Evolutionary conservation across 2,329 filamentous ascomycete genomes (phyloP).

Genomic region (Alternaria conjuncta): DNA sequence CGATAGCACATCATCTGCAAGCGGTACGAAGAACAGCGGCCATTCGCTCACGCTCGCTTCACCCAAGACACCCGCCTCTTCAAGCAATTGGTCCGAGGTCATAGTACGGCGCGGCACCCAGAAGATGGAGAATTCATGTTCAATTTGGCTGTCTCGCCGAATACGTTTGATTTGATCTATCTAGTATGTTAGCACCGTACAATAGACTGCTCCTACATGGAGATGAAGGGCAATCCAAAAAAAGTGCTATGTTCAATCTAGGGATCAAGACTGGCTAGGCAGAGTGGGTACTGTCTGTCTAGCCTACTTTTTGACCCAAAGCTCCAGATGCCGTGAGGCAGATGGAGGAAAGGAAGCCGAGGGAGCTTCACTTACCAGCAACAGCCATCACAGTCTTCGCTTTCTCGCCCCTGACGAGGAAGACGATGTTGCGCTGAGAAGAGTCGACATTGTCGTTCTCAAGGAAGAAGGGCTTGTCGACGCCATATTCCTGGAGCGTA

Average conservation of each 20-base stretch:
- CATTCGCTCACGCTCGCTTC: constrained; percentile 90
- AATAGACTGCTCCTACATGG: constrained; percentile 35
- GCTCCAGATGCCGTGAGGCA: background rate
- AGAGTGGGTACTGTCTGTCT: constrained; percentile 61
- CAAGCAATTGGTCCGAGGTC: constrained; percentile 87
- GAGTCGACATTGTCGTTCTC: constrained; percentile 96
- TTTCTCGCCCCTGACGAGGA: constrained; percentile 89
- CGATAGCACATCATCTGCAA: constrained; percentile 90
- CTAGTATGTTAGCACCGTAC: constrained; percentile 56
- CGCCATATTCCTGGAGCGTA: constrained; percentile 93
- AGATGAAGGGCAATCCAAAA: constrained; percentile 33
- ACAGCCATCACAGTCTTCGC: constrained; percentile 82
- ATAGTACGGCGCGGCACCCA: constrained; percentile 93
- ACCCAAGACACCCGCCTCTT: constrained; percentile 90
- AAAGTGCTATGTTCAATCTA: constrained; percentile 51
- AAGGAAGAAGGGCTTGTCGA: constrained; percentile 95
- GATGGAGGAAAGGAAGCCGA: constrained; percentile 3
- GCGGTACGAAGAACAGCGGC: constrained; percentile 85
- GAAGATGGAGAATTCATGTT: constrained; percentile 96
- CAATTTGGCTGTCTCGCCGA: constrained; percentile 83
- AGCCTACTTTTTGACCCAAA: constrained; percentile 67
- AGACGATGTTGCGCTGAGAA: constrained; percentile 93
- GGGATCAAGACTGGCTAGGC: constrained; percentile 64
- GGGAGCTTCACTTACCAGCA: constrained; percentile 70
- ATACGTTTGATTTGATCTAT: constrained; percentile 90